Base-by-base conservation (phyloP, 2,329 filamentous ascomycete species). In the Metarhizium guizhouense region DNA sequence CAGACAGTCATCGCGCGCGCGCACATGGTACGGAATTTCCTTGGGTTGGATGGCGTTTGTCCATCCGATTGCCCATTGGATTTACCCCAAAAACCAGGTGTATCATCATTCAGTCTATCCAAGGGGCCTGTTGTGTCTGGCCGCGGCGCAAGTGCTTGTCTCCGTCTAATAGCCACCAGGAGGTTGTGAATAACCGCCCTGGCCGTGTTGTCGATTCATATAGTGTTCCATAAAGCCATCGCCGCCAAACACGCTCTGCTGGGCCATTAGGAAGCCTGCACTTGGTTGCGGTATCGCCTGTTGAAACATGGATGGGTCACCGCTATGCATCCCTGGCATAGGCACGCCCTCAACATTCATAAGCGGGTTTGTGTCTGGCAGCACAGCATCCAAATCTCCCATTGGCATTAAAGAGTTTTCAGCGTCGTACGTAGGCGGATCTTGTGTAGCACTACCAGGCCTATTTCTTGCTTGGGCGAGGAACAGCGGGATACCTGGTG, bases 401-500 rank as follows among this genome's bases (percentile, higher is more conserved):
- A 66, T 61, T 30, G 58, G 59, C 30, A 62, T 55, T 13, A 60
- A 54, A 29, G 63, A 56, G 34, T 60, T 61, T 16, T 64, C 62
- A 2, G 59, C 53, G 7, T 64, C 61, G 53, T 63, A 65, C 25
- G 59, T 56, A 10, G 61, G 56, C 13, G 58, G 50, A 29, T 59
- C 55, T 43, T 62, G 61, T 2, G 59, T 52, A 2, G 58, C 54
- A 8, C 60, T 58, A 13, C 59, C 51, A 11, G 61, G 55, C 18
- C 60, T 58, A 30, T 58, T 63, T 14, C 61, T 59, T 8, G 63
- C 65, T 18, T 67, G 63, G 6, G 63, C 64, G 6, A 68, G 60
- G 49, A 68, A 62, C 42, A 63, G 51, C 6, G 65, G 64, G 10
- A 68, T 57, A 6, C 63, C 65, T 1, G 65, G 65, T 4, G 64